Base-by-base conservation (phyloP, 352 stramenopile species). In the Globisporangium takayamanum region DNA sequence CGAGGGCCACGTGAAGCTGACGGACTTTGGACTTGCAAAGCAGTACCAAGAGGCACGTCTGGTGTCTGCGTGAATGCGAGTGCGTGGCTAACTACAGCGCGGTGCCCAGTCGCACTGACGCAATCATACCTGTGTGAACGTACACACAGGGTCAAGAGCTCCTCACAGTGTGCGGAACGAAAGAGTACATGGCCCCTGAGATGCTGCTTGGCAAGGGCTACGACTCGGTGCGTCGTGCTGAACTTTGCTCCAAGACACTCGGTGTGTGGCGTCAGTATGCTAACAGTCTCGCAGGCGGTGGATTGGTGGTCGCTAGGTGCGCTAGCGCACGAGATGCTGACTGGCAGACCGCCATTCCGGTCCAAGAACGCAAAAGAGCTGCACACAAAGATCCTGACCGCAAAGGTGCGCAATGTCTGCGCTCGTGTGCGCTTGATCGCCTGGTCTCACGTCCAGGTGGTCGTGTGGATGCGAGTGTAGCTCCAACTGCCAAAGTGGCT, bases 21-120 rank as follows among this genome's bases (percentile, higher is more conserved):
- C 87, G 1, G 92, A 98, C 64, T 98, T 98, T 68, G 92, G 92
- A 5, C 64, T 97, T 22, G 81, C 88, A 4, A 90, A 89, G 28
- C 69, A 91, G 41, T 86, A 78, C 22, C 59, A 74, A 50, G 75
- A 88, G 57, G 73, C 76, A 33, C 11, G 55, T 50, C 18, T 20
- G 20, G 8, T 47, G 41, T 47, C 18, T 47, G 1, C 1, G 5
- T 5, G 18, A 16, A 10, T 30, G 28, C 20, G 18, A 18, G 5
- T 28, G 44, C 12, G 7, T 49, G n/a, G 16, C 10, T 49, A 2
- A 1, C n/a, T n/a, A 15, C 12, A 15, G 44, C 6, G 6, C n/a
- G 11, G 18, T n/a, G 14, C 16, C 0, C 14, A 14, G 18, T 2
- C 41, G 16, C 18, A 8, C 18, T 20, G 41, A 46, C 15, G 5